A percentile compares a stretch with the other conserved stretches of the same genome.
phyloP scores from a whole-genome alignment of 208 protist genomes.

The Leishmania tropica region DNA sequence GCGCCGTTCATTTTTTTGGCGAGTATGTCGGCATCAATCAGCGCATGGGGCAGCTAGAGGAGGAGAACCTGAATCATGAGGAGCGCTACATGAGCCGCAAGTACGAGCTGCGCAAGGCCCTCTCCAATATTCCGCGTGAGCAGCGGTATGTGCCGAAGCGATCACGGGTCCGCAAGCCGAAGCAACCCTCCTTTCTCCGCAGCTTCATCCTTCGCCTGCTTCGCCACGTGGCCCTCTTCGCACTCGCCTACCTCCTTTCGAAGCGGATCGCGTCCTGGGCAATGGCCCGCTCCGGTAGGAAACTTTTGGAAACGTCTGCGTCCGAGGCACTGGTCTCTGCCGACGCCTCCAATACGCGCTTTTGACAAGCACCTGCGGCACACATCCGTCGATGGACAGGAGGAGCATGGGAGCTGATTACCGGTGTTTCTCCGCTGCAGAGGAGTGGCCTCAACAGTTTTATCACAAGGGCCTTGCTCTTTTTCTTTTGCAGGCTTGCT shows the following conservation, averaged over 20 bases:
- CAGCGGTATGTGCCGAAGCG: slow-evolving; percentile 35
- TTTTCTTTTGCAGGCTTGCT: not conserved
- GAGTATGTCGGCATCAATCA: slow-evolving; percentile 86
- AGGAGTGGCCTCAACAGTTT: not conserved
- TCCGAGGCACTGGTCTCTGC: slow-evolving; percentile 1
- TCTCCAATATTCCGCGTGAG: slow-evolving; percentile 41
- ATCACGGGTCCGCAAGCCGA: slow-evolving; percentile 12
- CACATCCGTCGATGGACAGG: not conserved
- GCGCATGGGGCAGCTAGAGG: slow-evolving; percentile 45
- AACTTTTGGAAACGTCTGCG: slow-evolving; percentile 16
- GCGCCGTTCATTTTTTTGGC: slow-evolving; percentile 78
- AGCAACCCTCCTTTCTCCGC: slow-evolving; percentile 36
- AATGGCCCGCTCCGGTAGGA: slow-evolving; percentile 18
- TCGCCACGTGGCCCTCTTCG: slow-evolving; percentile 39
- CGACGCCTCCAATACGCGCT: slow-evolving; percentile 12
- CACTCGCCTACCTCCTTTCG: slow-evolving; percentile 43
- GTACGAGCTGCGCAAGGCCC: slow-evolving; percentile 38
- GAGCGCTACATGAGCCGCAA: slow-evolving; percentile 44
- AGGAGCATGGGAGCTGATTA: not conserved
- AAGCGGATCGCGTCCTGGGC: slow-evolving; percentile 30
- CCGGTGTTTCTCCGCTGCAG: not conserved
- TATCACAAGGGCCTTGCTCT: not conserved
- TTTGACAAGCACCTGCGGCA: not conserved
- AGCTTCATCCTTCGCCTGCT: slow-evolving; percentile 37
- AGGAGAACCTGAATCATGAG: slow-evolving; percentile 56